Evolutionary conservation across 2,329 filamentous ascomycete genomes (phyloP).

Genomic region (Curvularia lunata): DNA sequence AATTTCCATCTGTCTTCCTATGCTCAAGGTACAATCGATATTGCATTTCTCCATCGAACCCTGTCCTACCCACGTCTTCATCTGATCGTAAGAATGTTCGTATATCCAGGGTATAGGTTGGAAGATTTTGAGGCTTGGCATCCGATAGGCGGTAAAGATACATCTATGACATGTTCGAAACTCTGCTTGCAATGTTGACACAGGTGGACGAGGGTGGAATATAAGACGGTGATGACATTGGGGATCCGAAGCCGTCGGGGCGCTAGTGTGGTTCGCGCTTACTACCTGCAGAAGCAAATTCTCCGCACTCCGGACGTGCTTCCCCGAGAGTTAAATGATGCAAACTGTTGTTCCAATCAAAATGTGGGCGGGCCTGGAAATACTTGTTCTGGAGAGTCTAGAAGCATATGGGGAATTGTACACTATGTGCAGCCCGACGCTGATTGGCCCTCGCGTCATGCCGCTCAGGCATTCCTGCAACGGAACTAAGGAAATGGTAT

Average conservation of each 20-base stretch:
- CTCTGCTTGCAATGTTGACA: not conserved
- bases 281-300: constrained; percentile 12
- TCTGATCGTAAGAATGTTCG: not conserved
- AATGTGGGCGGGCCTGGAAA: not conserved
- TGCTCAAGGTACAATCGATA: too few relatives aligned
- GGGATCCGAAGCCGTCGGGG: constrained; percentile 14
- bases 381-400: not conserved
- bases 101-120: not conserved
- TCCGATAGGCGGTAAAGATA: not conserved
- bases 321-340: not conserved
- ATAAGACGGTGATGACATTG: constrained; percentile 16
- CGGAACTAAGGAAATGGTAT: not conserved
- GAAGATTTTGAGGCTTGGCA: not conserved
- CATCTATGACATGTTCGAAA: not conserved
- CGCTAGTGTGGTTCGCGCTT: constrained; percentile 17
- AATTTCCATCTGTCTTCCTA: not conserved
- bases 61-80: not conserved
- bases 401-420: not conserved
- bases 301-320: not conserved
- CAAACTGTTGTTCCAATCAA: not conserved
- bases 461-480: not conserved
- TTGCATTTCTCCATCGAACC: not conserved
- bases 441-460: not conserved
- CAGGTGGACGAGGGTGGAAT: constrained; percentile 2
- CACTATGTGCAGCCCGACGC: not conserved